Percentiles rank a stretch among this genome's conserved stretches.
Evolutionary conservation across 176 grass and related monocot species (phyloP).

Genomic region (Eragrostis nindensis): DNA sequence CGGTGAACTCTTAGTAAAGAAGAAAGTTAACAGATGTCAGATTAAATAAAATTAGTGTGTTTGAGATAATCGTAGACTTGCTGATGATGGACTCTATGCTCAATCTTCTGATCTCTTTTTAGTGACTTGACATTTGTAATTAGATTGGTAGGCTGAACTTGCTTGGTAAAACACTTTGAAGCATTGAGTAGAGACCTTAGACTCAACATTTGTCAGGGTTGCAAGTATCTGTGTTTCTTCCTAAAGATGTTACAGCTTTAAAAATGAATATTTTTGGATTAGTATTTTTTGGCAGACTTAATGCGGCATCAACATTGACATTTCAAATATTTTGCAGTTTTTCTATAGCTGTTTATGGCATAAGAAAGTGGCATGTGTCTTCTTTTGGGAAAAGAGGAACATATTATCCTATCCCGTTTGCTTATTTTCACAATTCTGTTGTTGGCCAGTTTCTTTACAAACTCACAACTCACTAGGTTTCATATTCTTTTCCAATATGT

Average conservation of each 20-base stretch:
- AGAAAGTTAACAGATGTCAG: neutral
- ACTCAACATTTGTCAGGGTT: neutral
- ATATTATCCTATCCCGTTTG: neutral
- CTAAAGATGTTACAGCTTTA: neutral
- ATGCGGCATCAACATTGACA: neutral
- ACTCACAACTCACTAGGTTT: too few relatives aligned
- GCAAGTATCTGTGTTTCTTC: neutral
- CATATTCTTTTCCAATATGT: neutral
- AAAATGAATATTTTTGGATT: neutral
- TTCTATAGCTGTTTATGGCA: neutral
- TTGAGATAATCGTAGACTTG: neutral
- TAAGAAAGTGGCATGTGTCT: neutral
- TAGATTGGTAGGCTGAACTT: conserved; percentile 7
- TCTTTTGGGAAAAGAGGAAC: neutral
- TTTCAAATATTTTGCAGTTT: neutral
- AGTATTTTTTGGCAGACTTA: conserved; percentile 19
- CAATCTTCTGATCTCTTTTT: neutral
- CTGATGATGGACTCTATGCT: neutral
- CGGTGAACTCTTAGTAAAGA: neutral
- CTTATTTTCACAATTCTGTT: neutral
- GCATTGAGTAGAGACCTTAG: neutral
- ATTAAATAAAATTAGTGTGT: neutral
- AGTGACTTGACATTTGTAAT: conserved; percentile 7
- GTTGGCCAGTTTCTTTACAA: too few relatives aligned
- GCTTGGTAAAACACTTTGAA: neutral